Base-by-base conservation (phyloP, 2,329 filamentous ascomycete species). In the Penicillium sp. region DNA sequence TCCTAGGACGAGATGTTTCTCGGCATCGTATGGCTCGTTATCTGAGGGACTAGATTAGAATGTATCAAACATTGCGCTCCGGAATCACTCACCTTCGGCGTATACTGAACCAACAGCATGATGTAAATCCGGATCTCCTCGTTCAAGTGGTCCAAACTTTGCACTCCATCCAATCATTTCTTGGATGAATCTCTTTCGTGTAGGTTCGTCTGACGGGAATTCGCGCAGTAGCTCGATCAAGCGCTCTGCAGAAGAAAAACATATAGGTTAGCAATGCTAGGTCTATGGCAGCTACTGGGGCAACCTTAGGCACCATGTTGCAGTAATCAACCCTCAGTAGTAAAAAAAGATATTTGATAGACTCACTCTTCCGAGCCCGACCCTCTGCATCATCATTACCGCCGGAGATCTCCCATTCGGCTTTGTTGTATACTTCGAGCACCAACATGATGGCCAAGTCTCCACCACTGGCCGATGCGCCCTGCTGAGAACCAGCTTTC, bases 101-200 rank as follows among this genome's bases (percentile, higher is more conserved):
- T 91, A 96, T 43, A 97, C 80, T 33, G 86, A 87, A 50, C 94
- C 94, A 36, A 88, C 88, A 43, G 96, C 92, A 77, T 97, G 93
- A 77, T 99, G 94, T 55, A 99, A 81, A 69, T 97, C 94, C 3
- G 93, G 89, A 71, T 99, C 94, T 59, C 94, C 94, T 50, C 91
- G 89, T 48, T 94, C 93, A 73, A 90, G 91, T 45, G 94, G 90
- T 66, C 93, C 91, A 70, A 86, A 89, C 73, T 89, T 93, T 55
- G 86, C 83, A 57, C 91, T 96, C 94, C 94, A 99, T 54, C 83
- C 84, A 65, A 97, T 86, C 72, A 93, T 89, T 73, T 96, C 93
- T 25, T 84, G 86, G 42, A 97, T 89, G 71, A 93, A 96, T 77
- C 91, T 91, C 85, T 96, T 97, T 71, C 93, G 85, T 55, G 90